Percentiles rank a stretch among this genome's conserved stretches.
Evolutionary conservation across 805 yeast genomes (phyloP).

Genomic region (Starmerella khaoyaiensis): DNA sequence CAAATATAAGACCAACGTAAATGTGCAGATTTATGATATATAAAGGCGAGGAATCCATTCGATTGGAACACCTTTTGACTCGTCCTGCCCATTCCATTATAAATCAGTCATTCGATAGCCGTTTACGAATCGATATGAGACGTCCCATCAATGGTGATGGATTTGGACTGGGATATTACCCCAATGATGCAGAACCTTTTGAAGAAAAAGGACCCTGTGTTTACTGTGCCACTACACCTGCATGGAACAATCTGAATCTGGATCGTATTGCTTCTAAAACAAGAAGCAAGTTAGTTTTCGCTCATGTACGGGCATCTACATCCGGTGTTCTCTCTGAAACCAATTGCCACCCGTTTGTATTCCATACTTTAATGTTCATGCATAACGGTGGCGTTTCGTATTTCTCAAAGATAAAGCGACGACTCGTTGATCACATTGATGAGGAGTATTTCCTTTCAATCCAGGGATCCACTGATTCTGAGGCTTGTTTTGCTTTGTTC

Average conservation of each 20-base stretch:
- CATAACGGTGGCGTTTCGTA: slow-evolving; percentile 77
- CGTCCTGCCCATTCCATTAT: slow-evolving; percentile 95
- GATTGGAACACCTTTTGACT: slow-evolving; percentile 73
- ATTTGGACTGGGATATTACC: slow-evolving; percentile 91
- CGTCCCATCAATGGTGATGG: slow-evolving; percentile 98
- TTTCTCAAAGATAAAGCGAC: slow-evolving; percentile 61
- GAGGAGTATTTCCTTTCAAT: slow-evolving; percentile 69
- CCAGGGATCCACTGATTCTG: slow-evolving; percentile 94
- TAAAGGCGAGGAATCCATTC: slow-evolving; percentile 81
- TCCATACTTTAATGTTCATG: slow-evolving; percentile 84
- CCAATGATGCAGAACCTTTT: slow-evolving; percentile 38
- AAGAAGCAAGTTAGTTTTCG: slow-evolving; percentile 70
- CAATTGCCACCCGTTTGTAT: slow-evolving; percentile 92
- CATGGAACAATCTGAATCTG: slow-evolving; percentile 85
- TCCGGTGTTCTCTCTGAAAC: slow-evolving; percentile 90
- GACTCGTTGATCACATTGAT: slow-evolving; percentile 53
- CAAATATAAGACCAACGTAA: neutral
- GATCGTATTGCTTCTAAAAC: slow-evolving; percentile 82
- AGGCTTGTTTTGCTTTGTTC: slow-evolving; percentile 83
- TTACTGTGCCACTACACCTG: slow-evolving; percentile 88
- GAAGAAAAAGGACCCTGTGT: slow-evolving; percentile 71
- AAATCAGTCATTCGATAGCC: slow-evolving; percentile 85
- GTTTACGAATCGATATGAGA: slow-evolving; percentile 73
- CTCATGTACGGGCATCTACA: slow-evolving; percentile 92
- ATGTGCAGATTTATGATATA: slow-evolving; percentile 93